Conservation (phyloP, 768 basidiomycete species). For the Mycena vitilis region DNA sequence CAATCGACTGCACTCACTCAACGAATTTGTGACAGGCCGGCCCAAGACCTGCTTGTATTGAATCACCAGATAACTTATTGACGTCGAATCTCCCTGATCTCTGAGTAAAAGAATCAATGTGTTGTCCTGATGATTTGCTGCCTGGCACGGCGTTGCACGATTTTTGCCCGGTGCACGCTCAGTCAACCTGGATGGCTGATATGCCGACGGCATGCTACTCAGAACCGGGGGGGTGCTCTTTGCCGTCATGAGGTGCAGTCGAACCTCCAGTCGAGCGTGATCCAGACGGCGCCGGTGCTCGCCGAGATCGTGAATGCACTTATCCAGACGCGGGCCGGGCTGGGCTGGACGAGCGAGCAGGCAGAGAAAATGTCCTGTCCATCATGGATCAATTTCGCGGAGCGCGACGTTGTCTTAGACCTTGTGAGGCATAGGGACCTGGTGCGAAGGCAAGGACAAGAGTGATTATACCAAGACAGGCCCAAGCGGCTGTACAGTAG, state of each 20-base stretch:
- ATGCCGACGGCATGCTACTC: neutral
- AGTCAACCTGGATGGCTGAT: no score
- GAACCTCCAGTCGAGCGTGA: slow-evolving; percentile 10
- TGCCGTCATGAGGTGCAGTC: neutral
- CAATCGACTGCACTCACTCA: no score
- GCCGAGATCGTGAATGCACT: slow-evolving; percentile 26
- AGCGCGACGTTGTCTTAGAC: neutral
- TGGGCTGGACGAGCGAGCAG: slow-evolving; percentile 23
- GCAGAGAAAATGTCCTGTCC: neutral
- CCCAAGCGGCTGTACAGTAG: no score
- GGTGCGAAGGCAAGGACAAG: neutral
- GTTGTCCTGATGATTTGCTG: no score
- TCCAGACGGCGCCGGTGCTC: slow-evolving; percentile 13
- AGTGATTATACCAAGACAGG: neutral
- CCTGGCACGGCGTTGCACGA: no score
- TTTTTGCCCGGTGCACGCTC: no score
- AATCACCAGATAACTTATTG: no score
- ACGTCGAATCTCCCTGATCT: no score
- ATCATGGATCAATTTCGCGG: slow-evolving; percentile 1
- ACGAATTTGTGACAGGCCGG: no score
- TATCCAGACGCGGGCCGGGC: slow-evolving; percentile 22
- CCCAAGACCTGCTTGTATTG: no score
- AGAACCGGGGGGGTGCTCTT: slow-evolving; percentile 18
- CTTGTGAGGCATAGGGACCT: neutral
- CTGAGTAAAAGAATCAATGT: no score